phyloP scores from a whole-genome alignment of 345 rosid species.

The Syzygium grande region DNA sequence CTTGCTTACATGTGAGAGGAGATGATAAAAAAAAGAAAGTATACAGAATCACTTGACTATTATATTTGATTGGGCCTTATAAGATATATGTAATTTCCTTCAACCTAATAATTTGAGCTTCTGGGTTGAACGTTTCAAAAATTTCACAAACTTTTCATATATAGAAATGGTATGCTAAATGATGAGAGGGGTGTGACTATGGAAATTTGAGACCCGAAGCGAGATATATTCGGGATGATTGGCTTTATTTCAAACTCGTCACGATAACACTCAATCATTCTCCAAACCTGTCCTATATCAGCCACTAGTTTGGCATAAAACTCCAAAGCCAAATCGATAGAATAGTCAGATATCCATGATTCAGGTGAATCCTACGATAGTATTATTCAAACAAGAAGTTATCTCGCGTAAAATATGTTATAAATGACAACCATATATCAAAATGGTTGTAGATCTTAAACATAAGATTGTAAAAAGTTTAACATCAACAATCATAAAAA shows the following conservation, averaged over 20 bases:
- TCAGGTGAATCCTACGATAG: background rate
- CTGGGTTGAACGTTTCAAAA: too few species aligned
- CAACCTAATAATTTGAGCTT: background rate
- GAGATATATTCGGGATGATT: background rate
- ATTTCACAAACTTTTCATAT: background rate
- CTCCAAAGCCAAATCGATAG: background rate
- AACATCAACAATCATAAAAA: background rate
- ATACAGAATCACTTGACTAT: background rate
- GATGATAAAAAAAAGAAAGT: background rate
- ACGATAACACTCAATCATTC: background rate
- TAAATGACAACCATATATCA: background rate
- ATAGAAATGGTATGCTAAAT: background rate
- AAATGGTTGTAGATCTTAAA: background rate
- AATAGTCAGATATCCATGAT: background rate
- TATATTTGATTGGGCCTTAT: background rate
- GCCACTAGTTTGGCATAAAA: background rate
- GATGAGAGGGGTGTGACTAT: background rate
- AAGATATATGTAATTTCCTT: too few species aligned
- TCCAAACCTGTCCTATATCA: background rate
- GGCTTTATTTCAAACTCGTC: background rate
- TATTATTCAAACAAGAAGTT: background rate
- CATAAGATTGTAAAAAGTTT: background rate
- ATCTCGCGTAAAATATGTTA: background rate
- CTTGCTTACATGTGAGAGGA: background rate
- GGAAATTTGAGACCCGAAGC: background rate